Base-by-base conservation (phyloP, 768 basidiomycete species). In the Agrocybe praecox region DNA sequence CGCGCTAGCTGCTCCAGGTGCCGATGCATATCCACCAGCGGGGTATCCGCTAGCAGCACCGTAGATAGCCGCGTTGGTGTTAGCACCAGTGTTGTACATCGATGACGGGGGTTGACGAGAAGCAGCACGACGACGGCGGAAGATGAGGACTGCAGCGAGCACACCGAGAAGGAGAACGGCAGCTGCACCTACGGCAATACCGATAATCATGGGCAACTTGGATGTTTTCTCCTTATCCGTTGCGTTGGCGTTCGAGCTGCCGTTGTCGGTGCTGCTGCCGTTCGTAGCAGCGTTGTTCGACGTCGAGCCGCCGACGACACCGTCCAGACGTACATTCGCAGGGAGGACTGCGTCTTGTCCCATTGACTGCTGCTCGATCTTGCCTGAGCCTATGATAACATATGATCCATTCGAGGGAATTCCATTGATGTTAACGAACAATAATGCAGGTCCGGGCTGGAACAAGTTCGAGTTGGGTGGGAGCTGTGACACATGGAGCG, bases 401-500 rank as follows among this genome's bases (percentile, higher is more conserved):
- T 80, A 82, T 5, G 84, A 81, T 1, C 89, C 95, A 56, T 87
- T 88, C 52, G 86, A 88, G 1, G 95, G 96, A 8, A 97, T 83
- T 46, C 93, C 95, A 59, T 88, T 79, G 58, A 98, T 83, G 23
- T 85, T 88, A 57, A 96, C 89, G 65, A 85, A 97, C 59, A 96
- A 59, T 58, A 95, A 75, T 0, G 83, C 90, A 4, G 96, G 95
- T 1, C 96, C 96, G 2, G 96, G 96, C 64, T 90, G 88, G 78
- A 97, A 83, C 64, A 98, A 62, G 67, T 92, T 89, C 8, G 95
- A 75, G 72, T 91, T 94, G 0, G 93, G 90, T 0, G 92, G 93
- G 14, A 84, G 80, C 70, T 96, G 96, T 1, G 89, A 74, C 49
- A 92, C 89, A 71, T 96, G 88, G 2, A 97, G 74, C 7, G 81